A percentile compares a stretch with the other conserved stretches of the same genome.
phyloP scores from a whole-genome alignment of 805 yeast species.

The Zygosaccharomyces kombuchaensis region DNA sequence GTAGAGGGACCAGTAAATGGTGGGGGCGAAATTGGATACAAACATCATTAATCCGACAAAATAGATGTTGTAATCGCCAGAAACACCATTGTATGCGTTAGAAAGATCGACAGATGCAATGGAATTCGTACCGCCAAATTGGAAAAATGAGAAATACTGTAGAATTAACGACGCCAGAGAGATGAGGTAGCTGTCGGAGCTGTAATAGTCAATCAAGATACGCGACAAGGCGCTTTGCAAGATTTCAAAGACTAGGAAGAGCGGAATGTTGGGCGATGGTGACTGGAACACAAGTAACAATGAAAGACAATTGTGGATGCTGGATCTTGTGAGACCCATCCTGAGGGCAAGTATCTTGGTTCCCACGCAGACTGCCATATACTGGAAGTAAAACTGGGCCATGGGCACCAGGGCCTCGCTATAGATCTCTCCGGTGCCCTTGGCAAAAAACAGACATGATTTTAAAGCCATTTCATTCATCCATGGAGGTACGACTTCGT shows the following conservation, averaged over 20 bases:
- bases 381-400: conserved; percentile 35
- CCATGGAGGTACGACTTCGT: conserved; percentile 47
- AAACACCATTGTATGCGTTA: conserved; percentile 86
- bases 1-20: conserved; percentile 69
- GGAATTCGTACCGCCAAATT: conserved; percentile 87
- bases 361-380: conserved; percentile 33
- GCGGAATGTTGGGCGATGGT: conserved; percentile 45
- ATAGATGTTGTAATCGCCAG: conserved; percentile 56
- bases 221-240: conserved; percentile 13
- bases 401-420: conserved; percentile 34
- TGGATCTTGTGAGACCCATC: conserved; percentile 10
- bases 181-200: conserved; percentile 10
- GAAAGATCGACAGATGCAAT: conserved; percentile 86
- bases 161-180: conserved; percentile 40
- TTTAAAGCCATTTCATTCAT: conserved; percentile 22
- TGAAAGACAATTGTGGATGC: conserved; percentile 28
- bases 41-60: conserved; percentile 76
- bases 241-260: conserved; percentile 40
- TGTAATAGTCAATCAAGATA: conserved; percentile 9
- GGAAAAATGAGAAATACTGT: conserved; percentile 77
- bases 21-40: conserved; percentile 78
- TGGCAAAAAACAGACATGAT: conserved; percentile 11
- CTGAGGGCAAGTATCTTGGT: conserved; percentile 30
- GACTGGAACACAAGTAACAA: conserved; percentile 48
- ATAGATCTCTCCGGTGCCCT: conserved; percentile 19